Evolutionary conservation across 2,329 filamentous ascomycete genomes (phyloP), one percentile per base, ranked within the genome.

Genomic region (Trichophyton mentagrophytes): DNA sequence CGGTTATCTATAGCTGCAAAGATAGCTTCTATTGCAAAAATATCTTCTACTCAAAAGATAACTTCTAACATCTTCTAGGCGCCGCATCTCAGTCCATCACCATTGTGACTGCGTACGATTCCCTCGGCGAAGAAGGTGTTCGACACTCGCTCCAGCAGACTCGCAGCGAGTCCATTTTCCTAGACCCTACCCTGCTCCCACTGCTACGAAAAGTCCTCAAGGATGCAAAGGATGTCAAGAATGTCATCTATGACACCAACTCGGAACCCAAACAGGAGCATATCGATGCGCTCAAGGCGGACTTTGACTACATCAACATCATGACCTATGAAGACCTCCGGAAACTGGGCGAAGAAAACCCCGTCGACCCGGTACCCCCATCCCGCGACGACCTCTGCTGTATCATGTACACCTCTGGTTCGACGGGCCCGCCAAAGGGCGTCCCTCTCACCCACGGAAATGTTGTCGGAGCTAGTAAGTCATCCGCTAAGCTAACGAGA

Each of bases 341-440:
- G 6, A 30, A 30, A 7, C 27, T 30, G 6, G 27, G 27, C 6
- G 27, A 30, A 6, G 27, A 30, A 30, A 30, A 30, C 27, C 27
- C 27, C 27, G 27, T 30, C 6, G 27, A 30, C 27, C 27, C 27
- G 6, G 27, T 30, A 30, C 27, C 27, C 27, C 27, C 27, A 30
- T 30, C 27, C 27, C 27, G 27, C 27, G 27, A 30, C 27, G 27
- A 30, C 27, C 27, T 30, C 27, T 30, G 27, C 27, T 30, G 27
- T 30, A 22, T 83, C 70, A 83, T 82, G 80, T 82, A 82, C 73
- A 95, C 90, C 0, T 95, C 90, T 49, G 90, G 90, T 22, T 91
- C 88, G 15, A 93, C 89, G 0, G 90, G 90, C 44, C 80, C 86
- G 13, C 90, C 90, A 61, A 96, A 96, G 77, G 90, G 90, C 67